Evolutionary conservation across 108 stramenopile genomes (phyloP), one percentile per base, ranked within the genome.

Genomic region (Heterococcus sp.): DNA sequence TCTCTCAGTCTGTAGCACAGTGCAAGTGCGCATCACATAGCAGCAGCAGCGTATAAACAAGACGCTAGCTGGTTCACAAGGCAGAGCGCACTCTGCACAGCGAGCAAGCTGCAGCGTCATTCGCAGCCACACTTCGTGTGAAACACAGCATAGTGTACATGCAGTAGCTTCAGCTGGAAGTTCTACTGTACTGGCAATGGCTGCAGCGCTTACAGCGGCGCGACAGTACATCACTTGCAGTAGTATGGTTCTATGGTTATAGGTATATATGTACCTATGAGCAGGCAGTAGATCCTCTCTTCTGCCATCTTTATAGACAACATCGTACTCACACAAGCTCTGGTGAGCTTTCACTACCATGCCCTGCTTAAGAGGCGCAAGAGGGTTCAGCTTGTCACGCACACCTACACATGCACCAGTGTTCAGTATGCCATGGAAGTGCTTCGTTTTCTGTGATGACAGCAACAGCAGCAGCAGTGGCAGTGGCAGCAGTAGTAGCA

Each of bases 281-380:
- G 29, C 11, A 72, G 71, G 71, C 37, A 72, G 2, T 46, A 3
- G 71, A 31, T 37, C 71, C 39, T n/a, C n/a, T n/a, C n/a, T n/a
- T n/a, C n/a, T n/a, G n/a, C n/a, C n/a, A n/a, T n/a, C n/a, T n/a
- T n/a, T n/a, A n/a, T n/a, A n/a, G n/a, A n/a, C n/a, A n/a, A n/a
- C n/a, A n/a, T n/a, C n/a, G n/a, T n/a, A n/a, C n/a, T n/a, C 46
- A 14, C 46, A 58, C 46, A 58, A 21, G 46, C 21, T 21, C 46
- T 58, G 8, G 46, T 58, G 46, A 8, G 46, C 46, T 21, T 58
- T 58, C 14, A 58, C 46, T 8, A 58, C 46, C 46, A 58, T 58
- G 8, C 14, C 46, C 46, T 21, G 8, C 14, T 21, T 8, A n/a
- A n/a, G n/a, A 21, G 14, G 8, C 46, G 46, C 46, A 21, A 8